A percentile compares a stretch with the other conserved stretches of the same genome.
These are phyloP conservation scores for Austroboletus eburneus DNA, from an alignment of 768 basidiomycete species.

Conservation along the genomic window DNA sequence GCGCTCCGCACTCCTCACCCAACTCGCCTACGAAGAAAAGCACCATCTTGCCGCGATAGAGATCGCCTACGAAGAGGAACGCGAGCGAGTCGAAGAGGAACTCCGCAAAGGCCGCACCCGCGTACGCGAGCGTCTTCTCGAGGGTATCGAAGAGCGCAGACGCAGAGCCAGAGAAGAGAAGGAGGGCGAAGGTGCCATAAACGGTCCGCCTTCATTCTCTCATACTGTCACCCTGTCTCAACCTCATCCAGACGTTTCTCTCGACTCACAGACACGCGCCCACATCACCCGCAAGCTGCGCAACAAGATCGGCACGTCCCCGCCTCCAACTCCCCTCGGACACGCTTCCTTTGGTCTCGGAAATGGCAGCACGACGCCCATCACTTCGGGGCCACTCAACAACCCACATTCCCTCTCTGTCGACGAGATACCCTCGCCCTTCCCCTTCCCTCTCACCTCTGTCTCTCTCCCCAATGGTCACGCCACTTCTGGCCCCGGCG, in stretches of 20 bases:
- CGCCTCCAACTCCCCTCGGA: slow-evolving; percentile 68
- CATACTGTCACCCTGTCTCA: slow-evolving; percentile 1
- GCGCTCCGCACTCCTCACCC: slow-evolving; percentile 68
- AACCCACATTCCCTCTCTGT: slow-evolving; percentile 85
- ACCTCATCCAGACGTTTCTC: slow-evolving; percentile 52
- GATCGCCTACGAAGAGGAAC: slow-evolving; percentile 73
- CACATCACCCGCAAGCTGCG: slow-evolving; percentile 83
- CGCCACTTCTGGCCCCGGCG: slow-evolving; percentile 32
- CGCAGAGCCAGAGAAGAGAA: slow-evolving; percentile 81
- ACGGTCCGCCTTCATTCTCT: slow-evolving; percentile 40
- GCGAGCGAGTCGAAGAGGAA: slow-evolving; percentile 76
- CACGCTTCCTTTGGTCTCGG: slow-evolving; percentile 31
- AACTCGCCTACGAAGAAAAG: slow-evolving; percentile 63
- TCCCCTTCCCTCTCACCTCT: slow-evolving; percentile 68
- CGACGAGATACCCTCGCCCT: slow-evolving; percentile 83
- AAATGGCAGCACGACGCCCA: slow-evolving; percentile 47
- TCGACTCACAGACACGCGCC: slow-evolving; percentile 73
- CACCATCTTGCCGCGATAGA: slow-evolving; percentile 63
- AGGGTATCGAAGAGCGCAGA: slow-evolving; percentile 81
- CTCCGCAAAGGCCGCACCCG: slow-evolving; percentile 72
- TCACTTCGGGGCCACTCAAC: slow-evolving; percentile 64
- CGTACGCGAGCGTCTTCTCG: slow-evolving; percentile 71
- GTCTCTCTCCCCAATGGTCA: slow-evolving; percentile 39
- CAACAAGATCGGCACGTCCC: slow-evolving; percentile 74
- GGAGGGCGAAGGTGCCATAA: slow-evolving; percentile 79